Evolutionary conservation across 2,329 filamentous ascomycete species (phyloP), one percentile per base, ranked within the genome.

Genomic region (Capronia coronata): DNA sequence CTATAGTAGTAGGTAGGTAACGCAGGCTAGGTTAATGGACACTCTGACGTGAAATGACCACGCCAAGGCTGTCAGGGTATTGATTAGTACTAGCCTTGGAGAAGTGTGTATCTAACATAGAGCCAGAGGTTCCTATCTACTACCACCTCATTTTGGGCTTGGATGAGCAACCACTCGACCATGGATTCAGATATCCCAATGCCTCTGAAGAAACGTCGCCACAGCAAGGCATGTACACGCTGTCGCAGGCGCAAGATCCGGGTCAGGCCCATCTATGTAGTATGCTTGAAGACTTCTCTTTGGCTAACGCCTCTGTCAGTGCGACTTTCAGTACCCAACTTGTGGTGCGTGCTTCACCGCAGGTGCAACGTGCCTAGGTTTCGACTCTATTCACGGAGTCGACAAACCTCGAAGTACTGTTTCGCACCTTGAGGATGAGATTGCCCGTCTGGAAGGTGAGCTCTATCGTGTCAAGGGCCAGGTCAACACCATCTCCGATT

Each of bases 381-480:
- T 58, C 25, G 53, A 59, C 16, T 45, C 53, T 9, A 39, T 54
- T 2, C 54, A 47, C 11, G 34, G 46, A 2, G 19, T 42, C 25
- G 52, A 56, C 14, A 47, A 59, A 9, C 62, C 62, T 9, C 59
- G 62, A 46, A 63, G 61, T 44, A 58, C 59, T 2, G 55, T 62
- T 19, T 54, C 56, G 23, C 51, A 59, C 43, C 54, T 64, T 1
- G 62, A 63, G 43, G 52, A 57, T 16, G 58, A 62, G 48, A 59
- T 64, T 46, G 61, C 61, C 9, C 55, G 55, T 4, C 47, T 64
- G 11, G 60, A 63, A 48, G 57, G 51, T 14, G 58, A 60, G 23
- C 55, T 51, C 18, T 38, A 11, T 16, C 23, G 9, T 9, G 39
- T 48, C 29, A 43, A 37, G 19, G 21, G n/a, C 21, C 43, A 41